A percentile compares a stretch with the other conserved stretches of the same genome.
Evolutionary conservation across 345 rosid species (phyloP).

Genomic region (Rhodomyrtus tomentosa): DNA sequence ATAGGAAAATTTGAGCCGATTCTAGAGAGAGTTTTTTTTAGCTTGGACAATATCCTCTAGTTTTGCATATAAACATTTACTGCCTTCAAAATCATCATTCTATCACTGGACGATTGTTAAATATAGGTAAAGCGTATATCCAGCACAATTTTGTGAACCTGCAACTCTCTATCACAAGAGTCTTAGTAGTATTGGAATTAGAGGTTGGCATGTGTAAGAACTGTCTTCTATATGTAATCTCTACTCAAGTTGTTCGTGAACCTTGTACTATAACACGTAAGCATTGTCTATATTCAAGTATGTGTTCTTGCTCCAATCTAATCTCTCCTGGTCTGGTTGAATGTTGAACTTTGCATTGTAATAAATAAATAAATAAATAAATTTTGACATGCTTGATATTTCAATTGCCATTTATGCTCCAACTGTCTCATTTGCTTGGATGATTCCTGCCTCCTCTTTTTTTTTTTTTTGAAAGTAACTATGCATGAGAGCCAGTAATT

Average conservation of each 20-base stretch:
- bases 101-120: too few species aligned
- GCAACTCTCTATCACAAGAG: neutral
- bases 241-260: neutral
- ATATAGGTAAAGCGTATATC: neutral
- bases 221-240: neutral
- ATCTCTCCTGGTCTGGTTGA: neutral
- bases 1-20: neutral
- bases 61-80: neutral
- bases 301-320: neutral
- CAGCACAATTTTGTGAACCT: neutral
- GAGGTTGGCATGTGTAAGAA: neutral
- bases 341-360: neutral
- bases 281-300: neutral
- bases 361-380: too few species aligned
- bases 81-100: neutral
- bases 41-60: neutral
- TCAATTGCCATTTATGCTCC: neutral
- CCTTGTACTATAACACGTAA: neutral
- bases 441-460: neutral
- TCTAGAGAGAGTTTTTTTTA: neutral
- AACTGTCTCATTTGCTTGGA: neutral
- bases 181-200: neutral
- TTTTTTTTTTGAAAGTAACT: neutral
- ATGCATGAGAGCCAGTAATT: neutral
- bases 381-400: neutral